Evolutionary conservation across 306 rosid genomes (phyloP).

Genomic region (Clitoria ternatea): DNA sequence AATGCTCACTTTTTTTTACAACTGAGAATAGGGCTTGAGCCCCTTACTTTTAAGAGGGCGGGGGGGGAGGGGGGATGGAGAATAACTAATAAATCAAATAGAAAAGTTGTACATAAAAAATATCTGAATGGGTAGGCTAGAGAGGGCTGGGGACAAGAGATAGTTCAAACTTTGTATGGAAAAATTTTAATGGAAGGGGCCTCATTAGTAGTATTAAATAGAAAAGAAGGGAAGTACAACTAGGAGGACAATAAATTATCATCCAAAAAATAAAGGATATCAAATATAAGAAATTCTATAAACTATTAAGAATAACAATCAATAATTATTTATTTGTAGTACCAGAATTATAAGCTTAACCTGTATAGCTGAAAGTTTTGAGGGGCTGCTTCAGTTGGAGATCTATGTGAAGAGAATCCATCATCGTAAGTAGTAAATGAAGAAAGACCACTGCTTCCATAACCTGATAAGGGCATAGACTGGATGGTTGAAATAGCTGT

Average conservation of each 20-base stretch:
- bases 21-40: not conserved
- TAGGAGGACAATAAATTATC: not conserved
- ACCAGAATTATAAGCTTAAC: conserved; percentile 32
- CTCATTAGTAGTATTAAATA: not conserved
- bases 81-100: no score
- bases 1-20: not conserved
- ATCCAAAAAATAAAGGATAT: not conserved
- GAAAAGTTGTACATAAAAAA: not conserved
- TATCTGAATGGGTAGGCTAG: not conserved
- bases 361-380: conserved; percentile 94
- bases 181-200: not conserved
- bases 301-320: not conserved
- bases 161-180: not conserved
- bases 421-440: conserved; percentile 87
- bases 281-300: conserved; percentile 7
- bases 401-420: conserved; percentile 70
- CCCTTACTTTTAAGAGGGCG: no score
- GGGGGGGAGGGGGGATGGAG: no score
- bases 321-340: not conserved
- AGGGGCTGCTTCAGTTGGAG: conserved; percentile 76
- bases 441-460: conserved; percentile 81
- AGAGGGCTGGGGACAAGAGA: not conserved
- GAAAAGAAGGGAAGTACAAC: not conserved
- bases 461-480: conserved; percentile 97
- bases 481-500: conserved; percentile 98